These are phyloP conservation scores for Suaeda aralocaspica DNA, from an alignment of 148 eudicot genomes.

Conservation along the genomic window DNA sequence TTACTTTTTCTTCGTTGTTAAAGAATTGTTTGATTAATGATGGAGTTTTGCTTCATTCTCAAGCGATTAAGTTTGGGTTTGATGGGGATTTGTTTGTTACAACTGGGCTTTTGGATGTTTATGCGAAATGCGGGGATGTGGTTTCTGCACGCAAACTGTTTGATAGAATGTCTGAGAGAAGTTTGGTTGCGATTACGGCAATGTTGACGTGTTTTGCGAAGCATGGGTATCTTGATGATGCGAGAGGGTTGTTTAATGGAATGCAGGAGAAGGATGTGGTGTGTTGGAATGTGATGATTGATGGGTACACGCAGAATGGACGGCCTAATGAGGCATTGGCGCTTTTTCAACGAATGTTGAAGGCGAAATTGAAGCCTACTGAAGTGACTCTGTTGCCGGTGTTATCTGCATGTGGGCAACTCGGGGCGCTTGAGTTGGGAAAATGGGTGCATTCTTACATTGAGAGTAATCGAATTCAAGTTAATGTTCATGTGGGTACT, in stretches of 20 bases:
- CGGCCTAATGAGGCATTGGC: conserved; percentile 55
- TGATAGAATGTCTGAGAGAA: conserved; percentile 57
- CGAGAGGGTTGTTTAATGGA: conserved; percentile 58
- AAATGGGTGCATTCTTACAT: conserved; percentile 83
- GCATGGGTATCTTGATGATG: conserved; percentile 53
- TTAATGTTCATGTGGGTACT: conserved; percentile 55
- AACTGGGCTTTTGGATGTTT: conserved; percentile 62
- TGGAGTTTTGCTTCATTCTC: conserved; percentile 52
- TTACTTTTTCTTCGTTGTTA: conserved; percentile 58
- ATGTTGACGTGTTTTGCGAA: conserved; percentile 75
- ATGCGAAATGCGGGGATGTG: conserved; percentile 57
- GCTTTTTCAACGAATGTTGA: conserved; percentile 62
- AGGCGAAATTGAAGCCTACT: conserved; percentile 40
- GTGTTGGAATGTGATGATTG: conserved; percentile 95
- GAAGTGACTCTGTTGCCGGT: conserved; percentile 60
- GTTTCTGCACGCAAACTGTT: conserved; percentile 54
- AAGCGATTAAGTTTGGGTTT: conserved; percentile 49
- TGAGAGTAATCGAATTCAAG: conserved; percentile 27
- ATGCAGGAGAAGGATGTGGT: conserved; percentile 73
- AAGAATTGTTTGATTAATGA: conserved; percentile 38
- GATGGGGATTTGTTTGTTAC: conserved; percentile 55
- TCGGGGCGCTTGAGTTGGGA: conserved; percentile 72
- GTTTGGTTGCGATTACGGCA: conserved; percentile 62
- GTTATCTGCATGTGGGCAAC: conserved; percentile 79
- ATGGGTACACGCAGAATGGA: conserved; percentile 69